phyloP scores from a whole-genome alignment of 805 yeast genomes.

The Wickerhamiella occidentalis region DNA sequence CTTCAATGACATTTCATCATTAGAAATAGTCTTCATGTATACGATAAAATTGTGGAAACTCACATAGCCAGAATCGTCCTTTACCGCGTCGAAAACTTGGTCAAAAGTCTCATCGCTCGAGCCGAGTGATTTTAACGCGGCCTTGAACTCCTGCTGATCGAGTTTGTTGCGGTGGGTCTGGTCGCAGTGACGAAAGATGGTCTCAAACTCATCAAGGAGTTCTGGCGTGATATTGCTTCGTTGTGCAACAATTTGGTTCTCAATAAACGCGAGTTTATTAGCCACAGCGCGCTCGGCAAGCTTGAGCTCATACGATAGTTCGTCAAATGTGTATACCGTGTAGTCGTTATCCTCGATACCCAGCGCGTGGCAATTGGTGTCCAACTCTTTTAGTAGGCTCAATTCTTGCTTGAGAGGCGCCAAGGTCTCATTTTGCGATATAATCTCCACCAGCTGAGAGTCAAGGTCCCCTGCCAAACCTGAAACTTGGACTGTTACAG shows the following conservation, averaged over 20 bases:
- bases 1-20: conserved; percentile 30
- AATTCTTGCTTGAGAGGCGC: conserved; percentile 28
- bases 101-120: conserved; percentile 28
- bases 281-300: conserved; percentile 31
- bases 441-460: conserved; percentile 30
- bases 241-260: conserved; percentile 32
- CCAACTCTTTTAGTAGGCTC: conserved; percentile 23
- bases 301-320: conserved; percentile 30
- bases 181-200: conserved; percentile 34
- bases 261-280: conserved; percentile 34
- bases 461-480: conserved; percentile 30
- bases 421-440: conserved; percentile 29
- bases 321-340: conserved; percentile 29
- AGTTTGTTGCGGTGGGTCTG: conserved; percentile 26
- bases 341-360: conserved; percentile 31
- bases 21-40: conserved; percentile 31
- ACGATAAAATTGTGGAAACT: conserved; percentile 27
- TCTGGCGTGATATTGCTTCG: conserved; percentile 26
- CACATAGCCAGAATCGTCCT: conserved; percentile 22
- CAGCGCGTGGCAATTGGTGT: conserved; percentile 25
- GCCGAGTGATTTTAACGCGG: conserved; percentile 35
- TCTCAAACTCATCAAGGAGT: conserved; percentile 34
- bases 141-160: conserved; percentile 33
- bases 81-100: conserved; percentile 29
- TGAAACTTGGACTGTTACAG: conserved; percentile 23